Percentiles rank a stretch among this genome's conserved stretches.
Conservation (phyloP, 306 rosid species). For the Pueraria montana region DNA sequence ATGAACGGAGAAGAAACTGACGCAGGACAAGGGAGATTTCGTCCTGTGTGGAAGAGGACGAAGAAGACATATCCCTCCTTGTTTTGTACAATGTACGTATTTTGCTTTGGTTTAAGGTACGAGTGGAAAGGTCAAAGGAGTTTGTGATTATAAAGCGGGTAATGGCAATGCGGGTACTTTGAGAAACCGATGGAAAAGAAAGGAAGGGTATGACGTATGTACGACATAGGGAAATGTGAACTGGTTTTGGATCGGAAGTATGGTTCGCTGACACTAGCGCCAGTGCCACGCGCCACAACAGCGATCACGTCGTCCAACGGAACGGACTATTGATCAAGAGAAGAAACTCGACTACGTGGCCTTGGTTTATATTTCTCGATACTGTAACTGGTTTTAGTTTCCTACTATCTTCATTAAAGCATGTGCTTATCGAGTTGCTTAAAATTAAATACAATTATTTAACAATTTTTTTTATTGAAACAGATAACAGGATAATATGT, state of each 20-base stretch:
- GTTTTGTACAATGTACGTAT: not conserved
- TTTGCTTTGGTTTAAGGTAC: not conserved
- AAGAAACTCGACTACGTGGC: no score
- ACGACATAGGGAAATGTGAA: conserved; percentile 47
- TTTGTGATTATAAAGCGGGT: not conserved
- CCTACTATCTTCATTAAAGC: no score
- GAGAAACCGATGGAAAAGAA: conserved; percentile 23
- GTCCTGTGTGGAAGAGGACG: conserved; percentile 62
- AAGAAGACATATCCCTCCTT: conserved; percentile 36
- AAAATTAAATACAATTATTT: no score
- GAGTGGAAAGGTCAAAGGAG: not conserved
- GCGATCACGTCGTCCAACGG: not conserved
- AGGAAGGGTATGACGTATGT: conserved; percentile 24
- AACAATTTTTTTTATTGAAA: no score
- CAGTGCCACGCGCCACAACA: conserved; percentile 50
- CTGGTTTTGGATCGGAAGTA: conserved; percentile 42
- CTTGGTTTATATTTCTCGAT: no score
- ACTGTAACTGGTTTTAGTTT: no score
- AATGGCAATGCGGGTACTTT: not conserved
- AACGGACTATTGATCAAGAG: not conserved
- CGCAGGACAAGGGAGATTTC: conserved; percentile 86
- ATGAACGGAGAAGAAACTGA: conserved; percentile 79
- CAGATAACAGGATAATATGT: no score
- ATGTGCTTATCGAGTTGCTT: no score
- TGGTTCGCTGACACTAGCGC: not conserved